A percentile compares a stretch with the other conserved stretches of the same genome.
phyloP scores from a whole-genome alignment of 345 rosid species.

The Linum usitatissimum region DNA sequence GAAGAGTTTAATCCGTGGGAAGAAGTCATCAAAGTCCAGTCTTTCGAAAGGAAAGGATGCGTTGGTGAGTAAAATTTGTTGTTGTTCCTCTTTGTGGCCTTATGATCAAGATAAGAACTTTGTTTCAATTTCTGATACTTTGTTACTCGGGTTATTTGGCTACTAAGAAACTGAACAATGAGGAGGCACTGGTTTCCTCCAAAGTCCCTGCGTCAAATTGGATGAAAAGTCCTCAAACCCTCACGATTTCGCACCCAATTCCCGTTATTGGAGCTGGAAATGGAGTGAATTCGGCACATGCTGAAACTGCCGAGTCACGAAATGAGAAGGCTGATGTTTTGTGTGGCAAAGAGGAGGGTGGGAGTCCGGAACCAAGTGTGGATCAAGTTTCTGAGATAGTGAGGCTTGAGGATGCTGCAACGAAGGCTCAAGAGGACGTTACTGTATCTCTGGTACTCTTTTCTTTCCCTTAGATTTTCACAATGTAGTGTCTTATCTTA shows the following conservation, averaged over 20 bases:
- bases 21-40: conserved; percentile 56
- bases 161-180: conserved; percentile 41
- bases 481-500: not conserved
- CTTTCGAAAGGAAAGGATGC: conserved; percentile 38
- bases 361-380: conserved; percentile 1
- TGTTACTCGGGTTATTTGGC: conserved; percentile 10
- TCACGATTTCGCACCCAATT: conserved; percentile 19
- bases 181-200: conserved; percentile 36
- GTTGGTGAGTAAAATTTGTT: conserved; percentile 26
- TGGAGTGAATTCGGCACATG: conserved; percentile 22
- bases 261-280: conserved; percentile 18
- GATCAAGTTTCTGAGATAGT: conserved; percentile 33
- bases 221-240: conserved; percentile 21
- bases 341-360: conserved; percentile 14
- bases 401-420: conserved; percentile 52
- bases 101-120: too few species aligned
- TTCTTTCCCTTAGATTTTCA: conserved; percentile 5
- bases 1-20: conserved; percentile 49
- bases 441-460: conserved; percentile 59
- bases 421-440: conserved; percentile 52
- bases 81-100: not conserved
- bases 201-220: conserved; percentile 28
- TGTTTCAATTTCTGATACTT: conserved; percentile 3
- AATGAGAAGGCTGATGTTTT: conserved; percentile 17
- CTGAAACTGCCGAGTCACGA: conserved; percentile 17